Evolutionary conservation across 1,284 basidiomycete species (phyloP).

Genomic region (Clitocybe nebularis): DNA sequence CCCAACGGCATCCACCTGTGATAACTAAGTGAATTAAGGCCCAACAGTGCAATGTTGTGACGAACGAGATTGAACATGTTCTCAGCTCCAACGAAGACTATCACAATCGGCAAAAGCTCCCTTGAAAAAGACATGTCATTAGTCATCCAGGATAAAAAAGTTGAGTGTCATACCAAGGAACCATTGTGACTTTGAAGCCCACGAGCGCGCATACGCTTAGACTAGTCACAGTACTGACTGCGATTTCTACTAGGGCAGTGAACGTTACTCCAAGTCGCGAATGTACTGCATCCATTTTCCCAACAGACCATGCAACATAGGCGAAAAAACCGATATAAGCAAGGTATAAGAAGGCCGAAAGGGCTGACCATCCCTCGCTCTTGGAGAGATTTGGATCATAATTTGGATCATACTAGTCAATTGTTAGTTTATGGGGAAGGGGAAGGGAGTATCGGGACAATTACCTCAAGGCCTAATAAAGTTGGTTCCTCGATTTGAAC

Average conservation of each 20-base stretch:
- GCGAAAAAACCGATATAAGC: constrained; percentile 79
- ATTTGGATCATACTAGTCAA: constrained; percentile 27
- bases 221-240: constrained; percentile 90
- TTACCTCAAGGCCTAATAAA: constrained; percentile 68
- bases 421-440: constrained; percentile 1
- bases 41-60: constrained; percentile 10
- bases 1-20: constrained; percentile 82
- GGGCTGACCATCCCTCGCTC: constrained; percentile 46
- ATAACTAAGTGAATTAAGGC: constrained; percentile 2
- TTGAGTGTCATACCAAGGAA: constrained; percentile 65
- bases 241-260: constrained; percentile 88
- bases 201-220: constrained; percentile 86
- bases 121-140: constrained; percentile 29
- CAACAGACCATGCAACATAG: constrained; percentile 78
- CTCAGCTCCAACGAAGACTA: constrained; percentile 94
- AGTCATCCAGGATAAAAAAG: constrained; percentile 8
- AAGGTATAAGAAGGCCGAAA: constrained; percentile 71
- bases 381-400: constrained; percentile 45
- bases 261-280: constrained; percentile 90
- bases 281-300: constrained; percentile 82
- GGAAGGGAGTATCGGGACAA: constrained; percentile 14
- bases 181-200: constrained; percentile 82
- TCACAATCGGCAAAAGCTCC: constrained; percentile 89
- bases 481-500: constrained; percentile 54
- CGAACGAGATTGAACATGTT: constrained; percentile 94